phyloP scores from a whole-genome alignment of 2,329 filamentous ascomycete species.

The Neofusicoccum parvum region DNA sequence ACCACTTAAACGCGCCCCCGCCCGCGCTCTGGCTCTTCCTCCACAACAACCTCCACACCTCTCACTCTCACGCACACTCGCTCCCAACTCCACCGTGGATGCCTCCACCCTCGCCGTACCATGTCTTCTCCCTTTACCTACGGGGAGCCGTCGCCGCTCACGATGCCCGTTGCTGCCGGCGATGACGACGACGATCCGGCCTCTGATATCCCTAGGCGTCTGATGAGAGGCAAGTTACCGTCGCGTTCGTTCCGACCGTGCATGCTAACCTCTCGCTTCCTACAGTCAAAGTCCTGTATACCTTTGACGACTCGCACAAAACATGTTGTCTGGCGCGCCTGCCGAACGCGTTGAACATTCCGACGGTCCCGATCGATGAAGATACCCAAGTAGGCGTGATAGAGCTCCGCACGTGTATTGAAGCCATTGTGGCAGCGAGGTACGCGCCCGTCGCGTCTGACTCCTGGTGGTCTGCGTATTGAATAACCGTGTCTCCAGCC shows the following conservation, averaged over 20 bases:
- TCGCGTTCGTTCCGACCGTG: slow-evolving; percentile 12
- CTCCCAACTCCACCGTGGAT: slow-evolving; percentile 9
- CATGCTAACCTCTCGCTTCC: neutral
- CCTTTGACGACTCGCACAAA: slow-evolving; percentile 86
- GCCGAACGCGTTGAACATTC: slow-evolving; percentile 76
- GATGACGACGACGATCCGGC: slow-evolving; percentile 32
- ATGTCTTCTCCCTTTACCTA: slow-evolving; percentile 38
- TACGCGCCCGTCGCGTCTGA: slow-evolving; percentile 34
- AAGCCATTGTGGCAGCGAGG: slow-evolving; percentile 72
- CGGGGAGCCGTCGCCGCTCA: slow-evolving; percentile 30
- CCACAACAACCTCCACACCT: slow-evolving; percentile 12
- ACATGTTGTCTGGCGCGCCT: slow-evolving; percentile 87
- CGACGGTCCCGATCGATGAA: slow-evolving; percentile 80
- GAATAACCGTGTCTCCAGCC: slow-evolving; percentile 57
- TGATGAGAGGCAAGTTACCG: slow-evolving; percentile 49
- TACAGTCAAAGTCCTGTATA: slow-evolving; percentile 93
- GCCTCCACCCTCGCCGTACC: slow-evolving; percentile 28
- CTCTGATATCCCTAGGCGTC: slow-evolving; percentile 39
- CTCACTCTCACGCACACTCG: neutral
- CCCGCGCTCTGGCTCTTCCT: slow-evolving; percentile 10
- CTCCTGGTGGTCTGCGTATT: slow-evolving; percentile 4
- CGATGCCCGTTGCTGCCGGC: slow-evolving; percentile 26
- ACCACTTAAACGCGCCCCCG: slow-evolving; percentile 12
- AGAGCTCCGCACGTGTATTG: slow-evolving; percentile 82
- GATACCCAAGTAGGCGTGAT: slow-evolving; percentile 80